These are phyloP conservation scores for Debaryomyces subglobosus DNA, from an alignment of 1,139 yeast species.

Conservation along the genomic window DNA sequence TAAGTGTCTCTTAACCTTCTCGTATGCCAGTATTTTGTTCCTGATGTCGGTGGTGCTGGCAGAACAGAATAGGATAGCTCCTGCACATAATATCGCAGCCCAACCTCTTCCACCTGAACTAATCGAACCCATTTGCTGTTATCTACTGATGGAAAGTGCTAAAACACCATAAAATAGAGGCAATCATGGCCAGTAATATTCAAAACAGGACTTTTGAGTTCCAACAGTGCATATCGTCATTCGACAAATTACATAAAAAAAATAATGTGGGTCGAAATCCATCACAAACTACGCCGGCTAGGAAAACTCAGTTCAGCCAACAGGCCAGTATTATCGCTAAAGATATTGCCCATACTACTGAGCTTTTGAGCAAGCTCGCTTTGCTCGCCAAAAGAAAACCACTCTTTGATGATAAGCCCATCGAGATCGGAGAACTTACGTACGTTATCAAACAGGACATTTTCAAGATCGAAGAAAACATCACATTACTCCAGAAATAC, in stretches of 20 bases:
- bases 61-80: not conserved
- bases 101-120: not conserved
- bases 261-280: constrained; percentile 17
- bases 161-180: not conserved
- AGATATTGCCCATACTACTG: constrained; percentile 89
- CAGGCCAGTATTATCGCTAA: constrained; percentile 85
- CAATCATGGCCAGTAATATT: constrained; percentile 27
- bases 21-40: not conserved
- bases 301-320: constrained; percentile 70
- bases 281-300: constrained; percentile 15
- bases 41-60: not conserved
- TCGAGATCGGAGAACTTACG: constrained; percentile 90
- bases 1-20: too few relatives aligned
- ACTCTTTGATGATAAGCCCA: constrained; percentile 91
- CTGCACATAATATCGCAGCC: constrained; percentile 2
- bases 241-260: constrained; percentile 58
- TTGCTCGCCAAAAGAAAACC: constrained; percentile 85
- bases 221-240: constrained; percentile 78
- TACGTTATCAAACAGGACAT: constrained; percentile 93
- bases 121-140: constrained; percentile 7
- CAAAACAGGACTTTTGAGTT: constrained; percentile 87
- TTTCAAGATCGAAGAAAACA: constrained; percentile 76
- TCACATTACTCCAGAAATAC: constrained; percentile 65
- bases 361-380: constrained; percentile 78
- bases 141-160: not conserved